These are phyloP conservation scores for Fusarium oxysporum DNA, from an alignment of 2,329 filamentous ascomycete genomes.

Conservation along the genomic window DNA sequence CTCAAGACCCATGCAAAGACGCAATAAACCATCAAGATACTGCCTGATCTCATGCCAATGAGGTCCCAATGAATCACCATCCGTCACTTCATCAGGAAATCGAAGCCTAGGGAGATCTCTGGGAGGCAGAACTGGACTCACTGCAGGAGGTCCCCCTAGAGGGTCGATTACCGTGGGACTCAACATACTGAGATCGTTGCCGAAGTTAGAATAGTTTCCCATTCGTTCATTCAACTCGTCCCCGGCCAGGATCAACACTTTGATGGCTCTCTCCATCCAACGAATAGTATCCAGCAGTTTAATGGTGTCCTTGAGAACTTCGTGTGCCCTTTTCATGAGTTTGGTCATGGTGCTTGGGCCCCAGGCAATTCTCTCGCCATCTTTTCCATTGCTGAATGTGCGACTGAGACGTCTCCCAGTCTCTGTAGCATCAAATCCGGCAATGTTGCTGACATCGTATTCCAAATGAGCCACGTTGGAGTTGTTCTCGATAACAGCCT, in stretches of 20 bases:
- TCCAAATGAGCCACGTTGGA: conserved; percentile 56
- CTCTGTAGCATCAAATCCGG: conserved; percentile 52
- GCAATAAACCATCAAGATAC: conserved; percentile 58
- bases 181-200: conserved; percentile 43
- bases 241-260: conserved; percentile 57
- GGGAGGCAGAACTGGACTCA: conserved; percentile 43
- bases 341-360: conserved; percentile 59
- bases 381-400: conserved; percentile 41
- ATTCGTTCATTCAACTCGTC: conserved; percentile 55
- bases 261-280: conserved; percentile 61
- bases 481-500: conserved; percentile 58
- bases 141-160: conserved; percentile 41
- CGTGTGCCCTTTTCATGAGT: conserved; percentile 61
- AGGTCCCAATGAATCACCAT: conserved; percentile 47
- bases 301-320: conserved; percentile 59
- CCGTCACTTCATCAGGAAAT: conserved; percentile 26
- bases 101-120: conserved; percentile 31
- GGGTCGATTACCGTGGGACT: conserved; percentile 40
- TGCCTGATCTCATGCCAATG: conserved; percentile 62
- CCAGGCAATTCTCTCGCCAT: conserved; percentile 44
- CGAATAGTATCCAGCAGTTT: conserved; percentile 59
- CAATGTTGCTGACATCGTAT: conserved; percentile 57
- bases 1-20: conserved; percentile 58
- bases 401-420: conserved; percentile 40
- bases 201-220: conserved; percentile 36